These are phyloP conservation scores for Trichomonas tenax DNA, from an alignment of 208 protist genomes.

Conservation along the genomic window DNA sequence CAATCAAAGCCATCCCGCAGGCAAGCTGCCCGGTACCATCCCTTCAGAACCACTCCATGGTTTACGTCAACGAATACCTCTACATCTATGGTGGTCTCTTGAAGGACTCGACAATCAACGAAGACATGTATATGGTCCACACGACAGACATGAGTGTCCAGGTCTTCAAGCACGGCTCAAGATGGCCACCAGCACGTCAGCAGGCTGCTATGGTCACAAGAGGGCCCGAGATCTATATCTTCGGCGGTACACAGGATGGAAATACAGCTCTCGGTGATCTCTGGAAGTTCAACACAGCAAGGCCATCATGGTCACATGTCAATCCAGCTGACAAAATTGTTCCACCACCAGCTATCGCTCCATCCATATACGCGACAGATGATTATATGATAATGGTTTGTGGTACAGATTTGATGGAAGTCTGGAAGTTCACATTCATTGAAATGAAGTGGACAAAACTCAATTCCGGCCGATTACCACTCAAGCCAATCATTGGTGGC, in stretches of 20 bases:
- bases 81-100: neutral
- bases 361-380: neutral
- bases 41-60: neutral
- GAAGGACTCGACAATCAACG: neutral
- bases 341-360: neutral
- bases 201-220: neutral
- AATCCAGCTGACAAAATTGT: neutral
- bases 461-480: neutral
- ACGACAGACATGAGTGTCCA: neutral
- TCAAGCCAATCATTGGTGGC: neutral
- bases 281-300: neutral
- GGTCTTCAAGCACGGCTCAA: neutral
- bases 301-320: neutral
- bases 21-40: neutral
- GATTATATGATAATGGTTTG: neutral
- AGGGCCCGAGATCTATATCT: neutral
- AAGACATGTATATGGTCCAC: neutral
- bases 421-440: neutral
- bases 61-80: neutral
- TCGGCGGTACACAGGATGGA: neutral
- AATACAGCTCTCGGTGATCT: neutral
- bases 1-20: neutral
- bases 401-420: neutral
- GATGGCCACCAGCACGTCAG: neutral
- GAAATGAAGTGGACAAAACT: neutral